phyloP scores from a whole-genome alignment of 371 early-diverging fungal genomes.

The Apophysomyces ossiformis region DNA sequence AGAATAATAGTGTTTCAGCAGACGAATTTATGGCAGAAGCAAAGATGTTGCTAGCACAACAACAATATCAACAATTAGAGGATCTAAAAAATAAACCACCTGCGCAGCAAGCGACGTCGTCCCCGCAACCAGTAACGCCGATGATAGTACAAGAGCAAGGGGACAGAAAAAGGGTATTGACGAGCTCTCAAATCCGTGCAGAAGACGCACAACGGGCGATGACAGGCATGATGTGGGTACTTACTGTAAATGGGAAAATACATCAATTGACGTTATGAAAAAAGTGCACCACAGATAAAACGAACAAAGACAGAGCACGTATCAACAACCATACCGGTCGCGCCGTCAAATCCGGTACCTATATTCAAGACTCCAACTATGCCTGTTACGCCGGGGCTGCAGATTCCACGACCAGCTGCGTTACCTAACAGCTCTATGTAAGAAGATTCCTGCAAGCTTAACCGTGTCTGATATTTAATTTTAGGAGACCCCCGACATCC shows the following conservation, averaged over 20 bases:
- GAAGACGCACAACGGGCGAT: conserved; percentile 41
- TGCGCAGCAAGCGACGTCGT: conserved; percentile 7
- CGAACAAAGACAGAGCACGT: conserved; percentile 25
- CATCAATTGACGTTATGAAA: not conserved
- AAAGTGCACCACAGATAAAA: conserved; percentile 38
- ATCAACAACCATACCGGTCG: conserved; percentile 36
- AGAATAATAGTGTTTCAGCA: conserved; percentile 42
- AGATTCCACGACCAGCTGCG: conserved; percentile 29
- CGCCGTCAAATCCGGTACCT: conserved; percentile 24
- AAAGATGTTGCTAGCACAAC: conserved; percentile 41
- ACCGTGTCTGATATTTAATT: not conserved
- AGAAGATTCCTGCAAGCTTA: not conserved
- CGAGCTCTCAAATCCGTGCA: conserved; percentile 32
- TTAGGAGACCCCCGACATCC: conserved; percentile 12
- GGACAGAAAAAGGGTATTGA: conserved; percentile 25
- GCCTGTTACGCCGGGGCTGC: conserved; percentile 27
- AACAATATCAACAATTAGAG: conserved; percentile 50
- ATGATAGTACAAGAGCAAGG: conserved; percentile 6
- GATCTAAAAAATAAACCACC: conserved; percentile 44
- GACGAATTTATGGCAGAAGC: conserved; percentile 46
- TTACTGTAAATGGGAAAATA: not conserved
- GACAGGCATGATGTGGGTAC: conserved; percentile 37
- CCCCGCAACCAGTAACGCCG: conserved; percentile 13
- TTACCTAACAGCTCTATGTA: conserved; percentile 5
- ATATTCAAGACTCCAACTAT: conserved; percentile 43